phyloP scores from a whole-genome alignment of 176 grass and related monocot species.

The Paspalum notatum region DNA sequence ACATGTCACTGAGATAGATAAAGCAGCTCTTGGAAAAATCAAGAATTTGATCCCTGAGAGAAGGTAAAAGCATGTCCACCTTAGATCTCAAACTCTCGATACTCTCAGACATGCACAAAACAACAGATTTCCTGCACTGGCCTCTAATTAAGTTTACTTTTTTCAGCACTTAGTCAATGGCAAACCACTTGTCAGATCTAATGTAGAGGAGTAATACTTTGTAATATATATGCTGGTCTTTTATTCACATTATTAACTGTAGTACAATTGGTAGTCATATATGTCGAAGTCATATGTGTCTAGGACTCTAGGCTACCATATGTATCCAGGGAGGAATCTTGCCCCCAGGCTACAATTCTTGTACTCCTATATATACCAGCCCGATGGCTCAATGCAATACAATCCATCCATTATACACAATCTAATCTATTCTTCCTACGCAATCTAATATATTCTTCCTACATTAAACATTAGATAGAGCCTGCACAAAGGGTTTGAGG shows the following conservation, averaged over 20 bases:
- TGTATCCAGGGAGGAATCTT: too few relatives aligned
- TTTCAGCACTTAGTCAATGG: neutral
- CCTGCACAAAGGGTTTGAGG: neutral
- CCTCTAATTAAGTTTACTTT: conserved; percentile 14
- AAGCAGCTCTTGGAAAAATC: neutral
- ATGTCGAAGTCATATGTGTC: too few relatives aligned
- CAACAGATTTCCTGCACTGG: conserved; percentile 8
- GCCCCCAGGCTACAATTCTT: too few relatives aligned
- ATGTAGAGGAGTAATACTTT: neutral
- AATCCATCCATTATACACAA: too few relatives aligned
- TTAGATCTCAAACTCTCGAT: neutral
- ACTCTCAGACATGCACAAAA: conserved; percentile 10
- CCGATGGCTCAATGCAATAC: too few relatives aligned
- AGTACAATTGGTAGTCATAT: too few relatives aligned
- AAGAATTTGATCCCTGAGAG: neutral
- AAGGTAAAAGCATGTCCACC: neutral
- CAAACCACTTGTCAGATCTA: neutral
- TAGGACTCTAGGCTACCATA: too few relatives aligned
- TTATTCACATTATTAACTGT: neutral
- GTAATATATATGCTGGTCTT: neutral
- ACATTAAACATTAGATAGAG: conserved; percentile 20
- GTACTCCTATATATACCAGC: too few relatives aligned
- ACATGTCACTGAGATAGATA: neutral
- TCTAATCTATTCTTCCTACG: too few relatives aligned
- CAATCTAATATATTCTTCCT: too few relatives aligned